A percentile compares a stretch with the other conserved stretches of the same genome.
These are phyloP conservation scores for Stephania japonica DNA, from an alignment of 164 flowering plant species.

Conservation along the genomic window DNA sequence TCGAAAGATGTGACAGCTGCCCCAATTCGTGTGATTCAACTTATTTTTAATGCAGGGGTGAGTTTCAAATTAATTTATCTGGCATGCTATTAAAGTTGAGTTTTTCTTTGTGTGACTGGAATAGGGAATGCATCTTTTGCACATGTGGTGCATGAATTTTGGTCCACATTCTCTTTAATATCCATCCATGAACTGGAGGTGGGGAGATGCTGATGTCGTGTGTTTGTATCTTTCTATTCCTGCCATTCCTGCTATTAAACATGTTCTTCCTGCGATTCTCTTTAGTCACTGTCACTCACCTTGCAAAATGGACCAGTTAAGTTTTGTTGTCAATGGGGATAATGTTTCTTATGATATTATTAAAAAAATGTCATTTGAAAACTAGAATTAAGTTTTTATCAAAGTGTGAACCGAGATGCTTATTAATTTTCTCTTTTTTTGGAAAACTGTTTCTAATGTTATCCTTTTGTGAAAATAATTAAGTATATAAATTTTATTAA, in stretches of 20 bases:
- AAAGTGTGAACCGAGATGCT: too few species aligned
- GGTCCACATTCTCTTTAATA: not conserved
- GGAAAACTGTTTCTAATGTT: not conserved
- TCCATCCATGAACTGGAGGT: too few species aligned
- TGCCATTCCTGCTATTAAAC: not conserved
- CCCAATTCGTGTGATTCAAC: constrained; percentile 88
- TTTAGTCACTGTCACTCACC: not conserved
- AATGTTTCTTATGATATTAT: not conserved
- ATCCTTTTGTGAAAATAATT: too few species aligned
- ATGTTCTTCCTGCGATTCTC: not conserved
- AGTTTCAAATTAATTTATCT: constrained; percentile 19
- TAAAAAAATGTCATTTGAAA: not conserved
- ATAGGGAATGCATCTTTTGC: not conserved
- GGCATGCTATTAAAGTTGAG: not conserved
- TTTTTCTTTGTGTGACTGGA: not conserved
- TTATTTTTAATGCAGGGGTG: constrained; percentile 86
- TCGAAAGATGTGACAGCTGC: constrained; percentile 77
- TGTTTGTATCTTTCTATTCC: not conserved
- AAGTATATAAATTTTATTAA: not conserved
- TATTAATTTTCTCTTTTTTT: too few species aligned
- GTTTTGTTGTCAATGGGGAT: not conserved
- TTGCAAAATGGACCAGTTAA: too few species aligned
- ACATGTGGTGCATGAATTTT: not conserved
- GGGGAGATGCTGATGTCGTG: not conserved
- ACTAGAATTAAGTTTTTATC: too few species aligned